phyloP scores from a whole-genome alignment of 352 stramenopile genomes.

The Globisporangium cederbergense region DNA sequence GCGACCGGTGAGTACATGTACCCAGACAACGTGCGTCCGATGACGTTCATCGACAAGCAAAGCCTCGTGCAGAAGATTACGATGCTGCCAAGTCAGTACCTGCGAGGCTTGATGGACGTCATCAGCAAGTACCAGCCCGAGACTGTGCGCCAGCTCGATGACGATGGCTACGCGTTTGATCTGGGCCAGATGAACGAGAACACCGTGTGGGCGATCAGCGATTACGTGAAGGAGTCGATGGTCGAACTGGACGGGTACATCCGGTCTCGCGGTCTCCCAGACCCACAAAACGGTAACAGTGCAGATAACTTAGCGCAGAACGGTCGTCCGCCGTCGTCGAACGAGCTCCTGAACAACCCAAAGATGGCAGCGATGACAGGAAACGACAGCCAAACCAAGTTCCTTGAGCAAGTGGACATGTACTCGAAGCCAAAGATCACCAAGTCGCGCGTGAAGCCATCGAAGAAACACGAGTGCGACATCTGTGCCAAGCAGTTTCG shows the following conservation, averaged over 20 bases:
- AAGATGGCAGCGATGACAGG: conserved; percentile 71
- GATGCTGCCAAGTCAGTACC: conserved; percentile 78
- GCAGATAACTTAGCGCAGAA: conserved; percentile 14
- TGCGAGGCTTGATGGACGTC: conserved; percentile 82
- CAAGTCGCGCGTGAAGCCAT: conserved; percentile 85
- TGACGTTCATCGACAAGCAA: conserved; percentile 85
- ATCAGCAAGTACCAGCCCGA: conserved; percentile 89
- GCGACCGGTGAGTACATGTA: conserved; percentile 84
- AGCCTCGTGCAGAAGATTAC: conserved; percentile 85
- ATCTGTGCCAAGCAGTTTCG: conserved; percentile 86
- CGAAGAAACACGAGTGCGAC: conserved; percentile 82
- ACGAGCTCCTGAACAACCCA: conserved; percentile 41
- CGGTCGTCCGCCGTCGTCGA: conserved; percentile 5
- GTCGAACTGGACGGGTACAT: conserved; percentile 85
- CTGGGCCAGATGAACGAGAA: conserved; percentile 88
- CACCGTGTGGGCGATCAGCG: conserved; percentile 83
- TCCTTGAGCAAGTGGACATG: conserved; percentile 86
- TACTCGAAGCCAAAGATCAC: conserved; percentile 86
- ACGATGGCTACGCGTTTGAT: conserved; percentile 86
- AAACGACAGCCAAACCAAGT: conserved; percentile 83
- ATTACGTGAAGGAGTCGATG: conserved; percentile 87
- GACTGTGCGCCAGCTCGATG: conserved; percentile 82
- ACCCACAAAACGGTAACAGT: conserved; percentile 4
- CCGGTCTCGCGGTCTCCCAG: conserved; percentile 44
- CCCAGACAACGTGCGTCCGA: conserved; percentile 76